phyloP scores from a whole-genome alignment of 768 basidiomycete species.

The Mycena rebaudengoi region DNA sequence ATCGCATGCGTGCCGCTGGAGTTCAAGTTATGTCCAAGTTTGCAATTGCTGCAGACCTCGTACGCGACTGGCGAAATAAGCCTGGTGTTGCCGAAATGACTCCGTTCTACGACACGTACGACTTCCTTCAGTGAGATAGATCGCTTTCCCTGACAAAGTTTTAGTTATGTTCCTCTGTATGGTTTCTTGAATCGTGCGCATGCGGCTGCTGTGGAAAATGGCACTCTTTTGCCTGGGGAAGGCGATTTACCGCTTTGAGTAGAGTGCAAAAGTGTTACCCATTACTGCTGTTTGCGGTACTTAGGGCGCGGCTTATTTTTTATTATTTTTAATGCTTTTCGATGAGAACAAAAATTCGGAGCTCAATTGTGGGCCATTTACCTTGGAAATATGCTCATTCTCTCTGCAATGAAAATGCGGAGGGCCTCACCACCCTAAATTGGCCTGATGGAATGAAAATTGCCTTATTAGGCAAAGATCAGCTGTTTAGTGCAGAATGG shows the following conservation, averaged over 20 bases:
- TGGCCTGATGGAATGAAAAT: background rate
- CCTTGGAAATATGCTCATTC: too few relatives aligned
- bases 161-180: conserved; percentile 42
- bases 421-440: background rate
- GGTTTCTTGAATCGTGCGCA: conserved; percentile 41
- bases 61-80: conserved; percentile 60
- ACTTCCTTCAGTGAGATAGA: conserved; percentile 6
- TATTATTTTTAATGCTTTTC: background rate
- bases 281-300: background rate
- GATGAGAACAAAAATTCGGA: too few relatives aligned
- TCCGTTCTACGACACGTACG: conserved; percentile 56
- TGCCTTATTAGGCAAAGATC: background rate
- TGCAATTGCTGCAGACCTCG: conserved; percentile 52
- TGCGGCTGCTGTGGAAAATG: conserved; percentile 37
- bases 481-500: too few relatives aligned
- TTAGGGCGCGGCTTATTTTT: background rate
- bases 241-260: too few relatives aligned
- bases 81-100: conserved; percentile 51
- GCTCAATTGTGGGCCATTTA: too few relatives aligned
- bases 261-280: too few relatives aligned
- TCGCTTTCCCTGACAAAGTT: background rate
- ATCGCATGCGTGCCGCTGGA: conserved; percentile 56
- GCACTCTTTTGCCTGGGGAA: conserved; percentile 34
- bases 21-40: conserved; percentile 56
- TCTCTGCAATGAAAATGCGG: too few relatives aligned